Conservation (phyloP, 257 asterid species). For the Nyctanthes arbortristis region DNA sequence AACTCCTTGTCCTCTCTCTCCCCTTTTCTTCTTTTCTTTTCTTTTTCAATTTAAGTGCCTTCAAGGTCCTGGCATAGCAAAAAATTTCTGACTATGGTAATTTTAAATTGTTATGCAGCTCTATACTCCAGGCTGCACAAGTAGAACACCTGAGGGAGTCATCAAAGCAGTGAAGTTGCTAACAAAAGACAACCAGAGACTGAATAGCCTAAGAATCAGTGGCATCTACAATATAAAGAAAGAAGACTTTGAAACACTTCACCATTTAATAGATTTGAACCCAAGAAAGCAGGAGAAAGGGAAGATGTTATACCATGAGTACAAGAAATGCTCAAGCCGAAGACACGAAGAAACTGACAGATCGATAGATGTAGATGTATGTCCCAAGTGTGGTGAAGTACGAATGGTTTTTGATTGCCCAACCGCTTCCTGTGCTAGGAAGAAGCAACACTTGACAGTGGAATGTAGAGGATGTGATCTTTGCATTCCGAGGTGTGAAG, state of each 20-base stretch:
- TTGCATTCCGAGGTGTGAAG: constrained; percentile 66
- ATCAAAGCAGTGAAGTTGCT: constrained; percentile 49
- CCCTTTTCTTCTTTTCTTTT: too few relatives aligned
- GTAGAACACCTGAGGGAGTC: constrained; percentile 63
- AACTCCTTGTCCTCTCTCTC: too few relatives aligned
- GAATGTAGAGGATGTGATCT: constrained; percentile 56
- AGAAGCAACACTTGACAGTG: constrained; percentile 11
- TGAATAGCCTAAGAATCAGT: constrained; percentile 45
- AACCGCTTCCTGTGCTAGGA: constrained; percentile 26
- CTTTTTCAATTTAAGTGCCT: too few relatives aligned
- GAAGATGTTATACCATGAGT: constrained; percentile 36
- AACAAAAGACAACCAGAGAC: constrained; percentile 28
- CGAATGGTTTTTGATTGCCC: constrained; percentile 69
- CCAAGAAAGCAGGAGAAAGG: constrained; percentile 19
- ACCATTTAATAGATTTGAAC: constrained; percentile 28
- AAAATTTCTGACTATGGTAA: too few relatives aligned
- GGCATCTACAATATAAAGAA: constrained; percentile 46
- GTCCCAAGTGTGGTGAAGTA: constrained; percentile 54
- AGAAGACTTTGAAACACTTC: constrained; percentile 47
- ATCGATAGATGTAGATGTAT: constrained; percentile 57
- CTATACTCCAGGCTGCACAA: constrained; percentile 67
- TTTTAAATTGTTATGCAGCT: too few relatives aligned
- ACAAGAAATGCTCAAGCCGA: constrained; percentile 19
- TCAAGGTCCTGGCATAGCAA: too few relatives aligned
- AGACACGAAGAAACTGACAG: constrained; percentile 19